These are phyloP conservation scores for Trifolium fragiferum DNA, from an alignment of 306 rosid genomes.

Conservation along the genomic window DNA sequence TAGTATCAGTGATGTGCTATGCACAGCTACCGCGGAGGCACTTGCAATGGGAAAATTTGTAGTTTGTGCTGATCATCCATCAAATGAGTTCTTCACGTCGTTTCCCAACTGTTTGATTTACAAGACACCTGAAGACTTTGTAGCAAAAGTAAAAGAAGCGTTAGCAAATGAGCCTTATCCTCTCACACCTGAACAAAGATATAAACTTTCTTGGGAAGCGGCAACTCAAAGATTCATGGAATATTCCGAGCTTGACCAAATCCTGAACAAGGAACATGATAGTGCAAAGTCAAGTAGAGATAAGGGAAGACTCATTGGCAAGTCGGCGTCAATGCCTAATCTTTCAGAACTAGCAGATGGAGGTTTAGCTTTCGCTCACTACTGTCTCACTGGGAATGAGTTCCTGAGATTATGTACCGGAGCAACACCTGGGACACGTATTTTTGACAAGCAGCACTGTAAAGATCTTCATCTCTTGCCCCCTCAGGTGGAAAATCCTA, in stretches of 20 bases:
- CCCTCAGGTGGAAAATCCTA: constrained; percentile 85
- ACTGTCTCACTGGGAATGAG: constrained; percentile 90
- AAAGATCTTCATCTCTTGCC: constrained; percentile 85
- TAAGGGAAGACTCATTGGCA: constrained; percentile 44
- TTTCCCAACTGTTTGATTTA: constrained; percentile 93
- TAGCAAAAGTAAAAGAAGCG: constrained; percentile 89
- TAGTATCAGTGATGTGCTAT: constrained; percentile 89
- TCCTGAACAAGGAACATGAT: constrained; percentile 54
- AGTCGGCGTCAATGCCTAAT: constrained; percentile 66
- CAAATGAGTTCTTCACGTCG: constrained; percentile 87
- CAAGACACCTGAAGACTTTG: constrained; percentile 85
- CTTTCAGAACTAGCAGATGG: constrained; percentile 75
- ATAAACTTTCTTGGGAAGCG: constrained; percentile 96
- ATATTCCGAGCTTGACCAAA: constrained; percentile 76
- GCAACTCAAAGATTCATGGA: constrained; percentile 94
- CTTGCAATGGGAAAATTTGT: constrained; percentile 99
- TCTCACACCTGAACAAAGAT: constrained; percentile 86
- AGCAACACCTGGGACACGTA: constrained; percentile 90
- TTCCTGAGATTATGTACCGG: constrained; percentile 85
- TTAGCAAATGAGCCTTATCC: constrained; percentile 83
- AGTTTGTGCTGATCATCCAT: constrained; percentile 93
- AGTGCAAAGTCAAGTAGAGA: constrained; percentile 40
- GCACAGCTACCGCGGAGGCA: constrained; percentile 99
- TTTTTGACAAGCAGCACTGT: constrained; percentile 86
- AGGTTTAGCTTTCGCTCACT: constrained; percentile 93